Base-by-base conservation (phyloP, 2,329 filamentous ascomycete genomes). In the Plenodomus lindquistii region DNA sequence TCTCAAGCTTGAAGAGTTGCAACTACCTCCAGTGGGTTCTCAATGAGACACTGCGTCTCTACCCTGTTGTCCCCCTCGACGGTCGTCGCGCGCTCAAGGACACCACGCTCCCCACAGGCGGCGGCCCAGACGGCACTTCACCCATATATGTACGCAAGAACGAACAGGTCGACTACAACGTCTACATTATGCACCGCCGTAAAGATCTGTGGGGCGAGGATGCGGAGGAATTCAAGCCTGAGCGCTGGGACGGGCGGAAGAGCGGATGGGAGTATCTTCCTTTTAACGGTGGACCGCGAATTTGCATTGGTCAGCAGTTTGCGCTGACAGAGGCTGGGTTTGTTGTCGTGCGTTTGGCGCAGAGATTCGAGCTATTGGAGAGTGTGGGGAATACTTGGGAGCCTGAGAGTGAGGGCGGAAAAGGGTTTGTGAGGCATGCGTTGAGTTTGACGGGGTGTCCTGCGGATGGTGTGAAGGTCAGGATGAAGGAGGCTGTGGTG, bases 171-270 rank as follows among this genome's bases (percentile, higher is more conserved):
- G 55, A 63, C n/a, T 72, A 65, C 40, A 49, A 48, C 9, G 58
- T 69, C 6, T 70, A 69, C 42, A 47, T 54, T 6, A 69, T 73
- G 54, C 70, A 73, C 13, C 54, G 70, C 3, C 59, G 67, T 3
- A 63, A 64, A 36, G 71, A 75, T 41, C 43, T 73, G 1, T 75
- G 65, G 63, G 72, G 72, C 2, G 40, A 53, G 1, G 71, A 75
- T 40, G 72, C 70, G 0, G 60, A 69, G 2, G 63, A 62, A 8
- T 74, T 72, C 41, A 60, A 48, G 18, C 72, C 71, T 1, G 70
- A 72, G 20, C 58, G 73, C 17, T 70, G 63, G 61, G 44, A 63
- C 54, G 71, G 71, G 55, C 70, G 57, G 44, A 62, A 55, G 37
- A 42, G 37, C 4, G 65, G 66, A 0, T 72, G 62, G 58, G 62